Conservation (phyloP, 2,329 filamentous ascomycete species). For the Pseudocercospora crystallina region DNA sequence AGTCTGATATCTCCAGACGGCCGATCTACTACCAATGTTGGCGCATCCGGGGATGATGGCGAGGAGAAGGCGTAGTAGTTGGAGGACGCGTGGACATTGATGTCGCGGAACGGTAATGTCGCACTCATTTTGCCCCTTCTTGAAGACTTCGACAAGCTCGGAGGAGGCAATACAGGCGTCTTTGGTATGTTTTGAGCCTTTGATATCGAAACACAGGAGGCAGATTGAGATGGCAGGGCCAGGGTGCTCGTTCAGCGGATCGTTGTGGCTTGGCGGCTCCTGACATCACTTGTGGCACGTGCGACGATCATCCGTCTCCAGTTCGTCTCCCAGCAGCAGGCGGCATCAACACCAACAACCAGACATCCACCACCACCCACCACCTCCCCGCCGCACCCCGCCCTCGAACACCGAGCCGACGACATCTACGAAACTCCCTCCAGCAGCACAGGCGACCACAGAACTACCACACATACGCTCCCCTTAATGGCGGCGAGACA, state of each 20-base stretch:
- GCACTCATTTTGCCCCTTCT: conserved; percentile 44
- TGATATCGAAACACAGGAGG: too few species aligned
- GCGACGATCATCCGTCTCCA: conserved; percentile 1
- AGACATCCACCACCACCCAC: not conserved
- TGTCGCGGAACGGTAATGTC: conserved; percentile 80
- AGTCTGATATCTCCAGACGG: conserved; percentile 88
- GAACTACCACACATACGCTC: conserved; percentile 1
- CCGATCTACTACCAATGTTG: conserved; percentile 83
- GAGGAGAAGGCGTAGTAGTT: conserved; percentile 96
- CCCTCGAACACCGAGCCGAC: not conserved
- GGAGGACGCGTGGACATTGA: conserved; percentile 90
- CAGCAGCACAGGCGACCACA: not conserved
- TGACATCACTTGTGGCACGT: conserved; percentile 12
- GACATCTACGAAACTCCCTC: not conserved
- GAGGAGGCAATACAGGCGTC: too few species aligned
- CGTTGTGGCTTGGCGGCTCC: not conserved
- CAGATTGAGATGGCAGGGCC: conserved; percentile 1
- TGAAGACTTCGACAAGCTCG: too few species aligned
- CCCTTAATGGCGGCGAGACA: conserved; percentile 78
- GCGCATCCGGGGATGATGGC: conserved; percentile 85
- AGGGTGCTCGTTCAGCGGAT: too few species aligned
- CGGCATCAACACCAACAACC: not conserved
- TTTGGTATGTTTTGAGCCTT: too few species aligned
- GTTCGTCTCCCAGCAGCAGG: not conserved
- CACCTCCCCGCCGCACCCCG: not conserved